phyloP scores from a whole-genome alignment of 2,329 filamentous ascomycete species.

The Epichloe bromicola region DNA sequence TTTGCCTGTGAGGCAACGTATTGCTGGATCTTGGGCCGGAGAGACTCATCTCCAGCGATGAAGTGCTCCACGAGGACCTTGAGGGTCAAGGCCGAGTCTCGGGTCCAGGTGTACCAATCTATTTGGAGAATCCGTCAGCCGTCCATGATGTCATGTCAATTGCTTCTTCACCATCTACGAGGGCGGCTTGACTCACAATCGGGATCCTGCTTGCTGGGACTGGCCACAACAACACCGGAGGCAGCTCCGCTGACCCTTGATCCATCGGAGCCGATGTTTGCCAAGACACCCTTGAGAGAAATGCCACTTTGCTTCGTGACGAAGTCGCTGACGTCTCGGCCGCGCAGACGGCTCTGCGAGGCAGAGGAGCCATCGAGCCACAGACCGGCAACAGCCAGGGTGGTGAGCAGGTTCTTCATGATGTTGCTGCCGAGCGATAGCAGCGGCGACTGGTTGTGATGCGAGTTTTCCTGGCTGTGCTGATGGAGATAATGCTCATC shows the following conservation, averaged over 20 bases:
- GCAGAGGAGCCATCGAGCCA: conserved; percentile 1
- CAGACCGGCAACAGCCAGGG: background rate
- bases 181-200: conserved; percentile 30
- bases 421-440: conserved; percentile 1
- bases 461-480: background rate
- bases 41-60: conserved; percentile 38
- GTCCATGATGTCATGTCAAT: background rate
- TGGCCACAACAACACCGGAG: conserved; percentile 40
- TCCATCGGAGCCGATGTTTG: conserved; percentile 41
- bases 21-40: conserved; percentile 49
- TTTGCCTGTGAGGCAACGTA: conserved; percentile 54
- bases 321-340: conserved; percentile 11
- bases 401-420: conserved; percentile 1
- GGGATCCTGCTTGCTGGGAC: conserved; percentile 36
- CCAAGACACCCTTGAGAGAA: conserved; percentile 12
- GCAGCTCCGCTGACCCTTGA: conserved; percentile 32
- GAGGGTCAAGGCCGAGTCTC: conserved; percentile 58
- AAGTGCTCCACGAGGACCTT: conserved; percentile 56
- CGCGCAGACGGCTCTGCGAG: conserved; percentile 9
- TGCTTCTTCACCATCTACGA: no score
- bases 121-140: background rate
- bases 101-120: conserved; percentile 70
- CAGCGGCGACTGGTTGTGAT: background rate
- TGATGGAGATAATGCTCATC: background rate
- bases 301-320: conserved; percentile 8